A percentile compares a stretch with the other conserved stretches of the same genome.
phyloP scores from a whole-genome alignment of 2,329 filamentous ascomycete genomes.

The Fusarium secorum region DNA sequence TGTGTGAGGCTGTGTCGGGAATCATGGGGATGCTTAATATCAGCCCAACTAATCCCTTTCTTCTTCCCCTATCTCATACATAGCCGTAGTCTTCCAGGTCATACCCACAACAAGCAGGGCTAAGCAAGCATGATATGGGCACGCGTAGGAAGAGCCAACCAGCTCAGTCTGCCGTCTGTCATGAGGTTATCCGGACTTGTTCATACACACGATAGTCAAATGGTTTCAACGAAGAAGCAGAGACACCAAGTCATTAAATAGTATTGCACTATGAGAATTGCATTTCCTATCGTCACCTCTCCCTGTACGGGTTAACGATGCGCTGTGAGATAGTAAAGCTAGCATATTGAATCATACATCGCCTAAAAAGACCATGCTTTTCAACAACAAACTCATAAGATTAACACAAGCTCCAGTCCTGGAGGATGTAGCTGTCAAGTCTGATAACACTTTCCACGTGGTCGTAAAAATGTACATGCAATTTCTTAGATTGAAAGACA shows the following conservation, averaged over 20 bases:
- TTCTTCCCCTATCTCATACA: background rate
- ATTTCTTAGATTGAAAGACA: slow-evolving; percentile 25
- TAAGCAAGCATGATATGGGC: background rate
- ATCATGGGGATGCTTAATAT: slow-evolving; percentile 15
- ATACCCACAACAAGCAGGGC: background rate
- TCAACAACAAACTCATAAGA: slow-evolving; percentile 4
- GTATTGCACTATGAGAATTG: slow-evolving; percentile 2
- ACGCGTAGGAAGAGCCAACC: background rate
- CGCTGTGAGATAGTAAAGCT: background rate
- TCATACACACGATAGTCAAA: background rate
- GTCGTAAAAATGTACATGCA: slow-evolving; percentile 14
- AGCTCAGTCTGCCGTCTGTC: background rate
- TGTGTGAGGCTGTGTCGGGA: slow-evolving; percentile 24
- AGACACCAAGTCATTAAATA: background rate
- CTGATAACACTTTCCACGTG: slow-evolving; percentile 8
- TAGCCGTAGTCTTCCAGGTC: background rate
- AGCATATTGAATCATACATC: background rate
- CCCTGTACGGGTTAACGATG: background rate
- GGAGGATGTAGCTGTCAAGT: background rate
- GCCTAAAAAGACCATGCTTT: slow-evolving; percentile 7
- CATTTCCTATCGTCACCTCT: background rate
- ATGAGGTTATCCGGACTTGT: background rate
- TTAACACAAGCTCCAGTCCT: slow-evolving; percentile 2
- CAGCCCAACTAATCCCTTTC: background rate
- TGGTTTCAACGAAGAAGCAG: background rate